phyloP scores from a whole-genome alignment of 2,329 filamentous ascomycete genomes.

The Seiridium unicorne region DNA sequence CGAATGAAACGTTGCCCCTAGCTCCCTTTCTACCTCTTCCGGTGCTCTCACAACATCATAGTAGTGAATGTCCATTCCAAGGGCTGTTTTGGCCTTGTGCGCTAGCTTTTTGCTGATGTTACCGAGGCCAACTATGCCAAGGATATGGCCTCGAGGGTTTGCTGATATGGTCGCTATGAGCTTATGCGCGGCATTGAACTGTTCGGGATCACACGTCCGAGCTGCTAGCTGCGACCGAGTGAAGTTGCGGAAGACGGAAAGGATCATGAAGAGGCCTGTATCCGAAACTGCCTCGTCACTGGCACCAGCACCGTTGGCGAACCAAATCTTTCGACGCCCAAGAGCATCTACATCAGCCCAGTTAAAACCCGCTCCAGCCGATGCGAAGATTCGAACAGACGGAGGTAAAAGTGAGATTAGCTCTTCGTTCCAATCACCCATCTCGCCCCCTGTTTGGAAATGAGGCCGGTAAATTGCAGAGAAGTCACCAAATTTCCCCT shows the following conservation, averaged over 20 bases:
- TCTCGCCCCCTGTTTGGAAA: slow-evolving; percentile 64
- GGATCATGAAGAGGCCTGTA: slow-evolving; percentile 38
- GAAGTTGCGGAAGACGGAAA: slow-evolving; percentile 49
- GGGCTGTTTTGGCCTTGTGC: slow-evolving; percentile 37
- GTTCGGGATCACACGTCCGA: slow-evolving; percentile 34
- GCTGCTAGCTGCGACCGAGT: slow-evolving; percentile 45
- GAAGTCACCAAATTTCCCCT: slow-evolving; percentile 27
- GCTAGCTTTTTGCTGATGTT: slow-evolving; percentile 45
- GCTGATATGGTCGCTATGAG: slow-evolving; percentile 43
- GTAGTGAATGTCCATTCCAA: slow-evolving; percentile 56
- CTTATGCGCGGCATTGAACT: slow-evolving; percentile 41
- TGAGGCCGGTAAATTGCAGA: slow-evolving; percentile 57
- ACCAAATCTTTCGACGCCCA: slow-evolving; percentile 34
- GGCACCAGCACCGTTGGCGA: slow-evolving; percentile 40
- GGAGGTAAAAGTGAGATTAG: slow-evolving; percentile 54
- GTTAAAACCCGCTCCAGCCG: slow-evolving; percentile 64
- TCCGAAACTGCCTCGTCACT: slow-evolving; percentile 43
- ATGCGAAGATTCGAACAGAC: slow-evolving; percentile 60
- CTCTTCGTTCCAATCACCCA: slow-evolving; percentile 63
- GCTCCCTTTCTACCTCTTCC: slow-evolving; percentile 24
- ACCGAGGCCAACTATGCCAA: slow-evolving; percentile 54
- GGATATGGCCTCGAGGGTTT: slow-evolving; percentile 43
- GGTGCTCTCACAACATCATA: slow-evolving; percentile 38
- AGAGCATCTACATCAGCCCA: slow-evolving; percentile 60
- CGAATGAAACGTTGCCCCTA: slow-evolving; percentile 27